phyloP scores from a whole-genome alignment of 2,329 filamentous ascomycete species.

The Leptoxyphium fumago region DNA sequence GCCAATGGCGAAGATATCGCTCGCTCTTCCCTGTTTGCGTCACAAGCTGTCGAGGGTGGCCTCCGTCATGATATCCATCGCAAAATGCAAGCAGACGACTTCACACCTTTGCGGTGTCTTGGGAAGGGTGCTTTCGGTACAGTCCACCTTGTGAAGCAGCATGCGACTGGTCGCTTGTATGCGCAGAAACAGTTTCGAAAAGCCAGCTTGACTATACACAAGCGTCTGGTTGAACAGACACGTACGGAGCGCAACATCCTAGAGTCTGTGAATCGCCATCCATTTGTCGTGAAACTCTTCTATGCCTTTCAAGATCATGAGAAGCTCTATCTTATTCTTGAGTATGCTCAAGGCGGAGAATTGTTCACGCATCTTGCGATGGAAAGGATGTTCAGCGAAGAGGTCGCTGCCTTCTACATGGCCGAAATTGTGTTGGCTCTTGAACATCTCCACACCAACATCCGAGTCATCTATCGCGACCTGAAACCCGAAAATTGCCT shows the following conservation, averaged over 20 bases:
- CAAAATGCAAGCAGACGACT: slow-evolving; percentile 87
- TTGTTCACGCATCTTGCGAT: slow-evolving; percentile 88
- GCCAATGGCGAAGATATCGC: slow-evolving; percentile 13
- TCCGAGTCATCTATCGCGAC: slow-evolving; percentile 92
- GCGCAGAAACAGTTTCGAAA: slow-evolving; percentile 99
- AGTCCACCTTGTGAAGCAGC: slow-evolving; percentile 84
- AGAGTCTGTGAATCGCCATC: slow-evolving; percentile 89
- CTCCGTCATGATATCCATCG: slow-evolving; percentile 40
- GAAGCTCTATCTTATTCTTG: slow-evolving; percentile 91
- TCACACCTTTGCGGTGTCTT: slow-evolving; percentile 77
- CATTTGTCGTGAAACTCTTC: slow-evolving; percentile 94
- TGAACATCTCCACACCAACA: slow-evolving; percentile 78
- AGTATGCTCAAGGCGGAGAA: slow-evolving; percentile 94
- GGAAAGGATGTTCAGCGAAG: slow-evolving; percentile 89
- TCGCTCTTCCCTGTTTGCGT: slow-evolving; percentile 20
- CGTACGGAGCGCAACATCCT: slow-evolving; percentile 92
- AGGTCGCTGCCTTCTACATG: slow-evolving; percentile 91
- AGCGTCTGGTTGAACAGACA: slow-evolving; percentile 90
- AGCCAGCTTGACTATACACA: slow-evolving; percentile 85
- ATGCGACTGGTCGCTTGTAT: slow-evolving; percentile 71
- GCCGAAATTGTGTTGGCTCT: slow-evolving; percentile 92
- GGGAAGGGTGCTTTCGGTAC: slow-evolving; percentile 96
- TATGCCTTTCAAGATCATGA: slow-evolving; percentile 98
- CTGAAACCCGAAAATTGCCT: slow-evolving; percentile 97
- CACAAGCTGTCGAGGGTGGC: slow-evolving; percentile 37